Conservation (phyloP, 768 basidiomycete species). For the Mycena olivaceomarginata region DNA sequence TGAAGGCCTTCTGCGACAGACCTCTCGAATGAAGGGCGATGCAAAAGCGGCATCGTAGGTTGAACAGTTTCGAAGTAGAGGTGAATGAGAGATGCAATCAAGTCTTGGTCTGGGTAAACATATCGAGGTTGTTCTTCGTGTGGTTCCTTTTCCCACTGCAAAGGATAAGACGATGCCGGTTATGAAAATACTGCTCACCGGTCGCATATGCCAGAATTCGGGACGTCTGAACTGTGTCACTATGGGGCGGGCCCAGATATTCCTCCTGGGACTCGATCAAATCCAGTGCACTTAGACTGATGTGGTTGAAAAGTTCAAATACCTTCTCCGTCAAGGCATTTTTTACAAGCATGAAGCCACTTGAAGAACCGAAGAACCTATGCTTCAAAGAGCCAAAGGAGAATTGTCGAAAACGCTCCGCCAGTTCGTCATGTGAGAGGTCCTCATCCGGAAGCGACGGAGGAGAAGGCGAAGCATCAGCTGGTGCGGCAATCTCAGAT, state of each 20-base stretch:
- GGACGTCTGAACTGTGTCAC: conserved; percentile 31
- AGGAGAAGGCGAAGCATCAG: conserved; percentile 25
- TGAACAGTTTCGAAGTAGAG: conserved; percentile 77
- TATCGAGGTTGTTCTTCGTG: conserved; percentile 53
- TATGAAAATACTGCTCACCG: conserved; percentile 12
- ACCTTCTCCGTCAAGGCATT: conserved; percentile 65
- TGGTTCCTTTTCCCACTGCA: conserved; percentile 62
- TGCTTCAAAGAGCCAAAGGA: conserved; percentile 54
- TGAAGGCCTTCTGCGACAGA: conserved; percentile 69
- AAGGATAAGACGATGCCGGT: neutral
- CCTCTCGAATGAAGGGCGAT: conserved; percentile 79
- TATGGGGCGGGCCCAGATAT: conserved; percentile 26
- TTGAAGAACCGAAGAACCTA: conserved; percentile 66
- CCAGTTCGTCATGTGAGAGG: conserved; percentile 55
- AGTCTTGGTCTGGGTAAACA: conserved; percentile 68
- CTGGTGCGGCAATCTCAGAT: conserved; percentile 31
- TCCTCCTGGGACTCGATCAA: conserved; percentile 27
- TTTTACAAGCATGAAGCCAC: conserved; percentile 64
- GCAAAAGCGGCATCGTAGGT: conserved; percentile 74
- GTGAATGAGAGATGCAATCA: conserved; percentile 70
- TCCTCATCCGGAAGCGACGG: conserved; percentile 50
- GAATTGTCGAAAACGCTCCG: conserved; percentile 56
- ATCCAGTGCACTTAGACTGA: neutral
- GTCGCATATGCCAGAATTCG: conserved; percentile 46
- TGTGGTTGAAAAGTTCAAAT: conserved; percentile 21